Evolutionary conservation across 176 grass and related monocot species (phyloP).

Genomic region (Oryza coarctata): DNA sequence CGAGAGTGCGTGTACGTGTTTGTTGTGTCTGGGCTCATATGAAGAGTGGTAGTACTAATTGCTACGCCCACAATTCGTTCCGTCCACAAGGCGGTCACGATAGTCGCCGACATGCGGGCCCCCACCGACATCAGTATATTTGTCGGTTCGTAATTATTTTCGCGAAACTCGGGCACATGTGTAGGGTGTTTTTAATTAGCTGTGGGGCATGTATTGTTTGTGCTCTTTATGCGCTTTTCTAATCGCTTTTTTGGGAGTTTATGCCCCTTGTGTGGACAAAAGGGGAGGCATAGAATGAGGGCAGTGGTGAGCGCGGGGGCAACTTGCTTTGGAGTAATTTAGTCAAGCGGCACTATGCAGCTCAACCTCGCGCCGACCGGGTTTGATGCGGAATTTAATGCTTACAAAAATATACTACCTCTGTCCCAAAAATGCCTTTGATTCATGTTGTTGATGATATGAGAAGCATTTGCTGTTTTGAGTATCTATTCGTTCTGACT

Average conservation of each 20-base stretch:
- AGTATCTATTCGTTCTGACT: neutral
- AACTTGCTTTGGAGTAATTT: neutral
- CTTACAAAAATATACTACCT: no score
- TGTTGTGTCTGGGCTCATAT: neutral
- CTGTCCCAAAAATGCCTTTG: no score
- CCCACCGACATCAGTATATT: accelerated
- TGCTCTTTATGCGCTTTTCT: neutral
- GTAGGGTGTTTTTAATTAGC: neutral
- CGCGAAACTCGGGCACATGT: neutral
- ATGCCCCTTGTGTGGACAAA: neutral
- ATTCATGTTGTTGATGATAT: neutral
- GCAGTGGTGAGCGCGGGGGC: neutral
- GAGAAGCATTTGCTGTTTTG: no score
- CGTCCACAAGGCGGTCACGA: neutral
- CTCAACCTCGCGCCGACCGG: neutral
- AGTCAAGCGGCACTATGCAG: neutral
- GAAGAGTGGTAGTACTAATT: neutral
- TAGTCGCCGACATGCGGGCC: neutral
- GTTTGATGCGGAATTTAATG: neutral
- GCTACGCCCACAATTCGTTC: neutral
- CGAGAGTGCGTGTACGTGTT: neutral
- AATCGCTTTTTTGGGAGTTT: neutral
- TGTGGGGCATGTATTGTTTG: neutral
- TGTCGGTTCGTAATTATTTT: no score
- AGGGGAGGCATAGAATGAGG: neutral